phyloP scores from a whole-genome alignment of 1,284 basidiomycete species.

The Wallemia hederae region DNA sequence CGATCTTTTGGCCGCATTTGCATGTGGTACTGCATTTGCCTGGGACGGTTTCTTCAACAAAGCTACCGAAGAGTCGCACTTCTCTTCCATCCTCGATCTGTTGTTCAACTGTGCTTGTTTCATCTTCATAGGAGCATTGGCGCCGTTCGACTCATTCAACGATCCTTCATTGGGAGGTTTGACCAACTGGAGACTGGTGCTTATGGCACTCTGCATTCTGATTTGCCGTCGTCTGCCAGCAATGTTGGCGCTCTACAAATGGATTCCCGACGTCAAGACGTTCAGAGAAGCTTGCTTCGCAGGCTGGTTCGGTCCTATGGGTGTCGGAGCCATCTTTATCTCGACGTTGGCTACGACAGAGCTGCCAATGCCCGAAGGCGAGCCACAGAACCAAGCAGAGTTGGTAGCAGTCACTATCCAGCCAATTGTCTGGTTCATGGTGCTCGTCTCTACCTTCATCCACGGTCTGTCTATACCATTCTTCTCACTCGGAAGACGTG shows the following conservation, averaged over 20 bases:
- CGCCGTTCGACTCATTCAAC: slow-evolving; percentile 57
- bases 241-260: slow-evolving; percentile 51
- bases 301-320: slow-evolving; percentile 48
- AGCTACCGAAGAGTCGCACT: slow-evolving; percentile 80
- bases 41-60: slow-evolving; percentile 98
- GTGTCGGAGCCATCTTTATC: slow-evolving; percentile 45
- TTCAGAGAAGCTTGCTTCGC: slow-evolving; percentile 46
- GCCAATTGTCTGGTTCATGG: slow-evolving; percentile 72
- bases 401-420: slow-evolving; percentile 44
- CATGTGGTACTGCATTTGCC: slow-evolving; percentile 82
- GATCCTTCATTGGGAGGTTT: slow-evolving; percentile 30
- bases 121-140: slow-evolving; percentile 32
- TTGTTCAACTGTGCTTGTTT: slow-evolving; percentile 56
- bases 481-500: slow-evolving; percentile 62
- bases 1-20: slow-evolving; percentile 76
- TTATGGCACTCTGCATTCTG: slow-evolving; percentile 48
- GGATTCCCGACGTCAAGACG: slow-evolving; percentile 79
- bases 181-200: slow-evolving; percentile 49
- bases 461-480: slow-evolving; percentile 79
- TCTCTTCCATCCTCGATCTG: slow-evolving; percentile 82
- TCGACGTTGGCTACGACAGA: slow-evolving; percentile 48
- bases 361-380: slow-evolving; percentile 28
- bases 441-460: slow-evolving; percentile 52
- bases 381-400: slow-evolving; percentile 30
- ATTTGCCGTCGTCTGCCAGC: slow-evolving; percentile 51